Conservation (phyloP, 2,329 filamentous ascomycete species). For the Colletotrichum sp. region DNA sequence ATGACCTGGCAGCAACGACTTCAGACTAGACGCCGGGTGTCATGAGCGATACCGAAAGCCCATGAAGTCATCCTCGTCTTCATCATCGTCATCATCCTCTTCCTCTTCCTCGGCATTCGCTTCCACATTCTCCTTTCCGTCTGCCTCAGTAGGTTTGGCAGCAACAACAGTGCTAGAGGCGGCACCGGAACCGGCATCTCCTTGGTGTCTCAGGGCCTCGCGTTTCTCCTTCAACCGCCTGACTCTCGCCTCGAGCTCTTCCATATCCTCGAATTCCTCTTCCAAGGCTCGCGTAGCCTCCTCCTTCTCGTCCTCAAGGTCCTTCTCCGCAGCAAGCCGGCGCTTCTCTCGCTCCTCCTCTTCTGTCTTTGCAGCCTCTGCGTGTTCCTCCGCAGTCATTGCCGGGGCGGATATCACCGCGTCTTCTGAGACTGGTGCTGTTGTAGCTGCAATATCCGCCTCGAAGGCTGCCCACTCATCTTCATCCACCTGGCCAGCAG, state of each 20-base stretch:
- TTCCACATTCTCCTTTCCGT: constrained; percentile 34
- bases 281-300: constrained; percentile 76
- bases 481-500: constrained; percentile 59
- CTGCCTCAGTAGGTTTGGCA: constrained; percentile 21
- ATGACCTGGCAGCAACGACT: not conserved
- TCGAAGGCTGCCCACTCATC: constrained; percentile 89
- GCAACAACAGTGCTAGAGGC: not conserved
- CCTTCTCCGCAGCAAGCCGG: constrained; percentile 58
- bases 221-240: constrained; percentile 71
- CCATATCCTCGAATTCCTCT: constrained; percentile 84
- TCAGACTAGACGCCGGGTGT: not conserved
- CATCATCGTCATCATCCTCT: constrained; percentile 45
- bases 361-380: constrained; percentile 54
- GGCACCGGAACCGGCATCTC: constrained; percentile 29
- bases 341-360: constrained; percentile 55
- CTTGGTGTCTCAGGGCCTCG: constrained; percentile 64
- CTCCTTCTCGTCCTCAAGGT: constrained; percentile 72
- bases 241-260: constrained; percentile 75
- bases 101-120: constrained; percentile 32
- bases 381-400: constrained; percentile 67
- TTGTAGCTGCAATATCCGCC: constrained; percentile 70
- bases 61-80: constrained; percentile 62
- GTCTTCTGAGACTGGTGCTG: constrained; percentile 42
- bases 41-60: constrained; percentile 56
- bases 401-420: constrained; percentile 74